Base-by-base conservation (phyloP, 176 grass and related monocot species). In the Oryza longistaminata region DNA sequence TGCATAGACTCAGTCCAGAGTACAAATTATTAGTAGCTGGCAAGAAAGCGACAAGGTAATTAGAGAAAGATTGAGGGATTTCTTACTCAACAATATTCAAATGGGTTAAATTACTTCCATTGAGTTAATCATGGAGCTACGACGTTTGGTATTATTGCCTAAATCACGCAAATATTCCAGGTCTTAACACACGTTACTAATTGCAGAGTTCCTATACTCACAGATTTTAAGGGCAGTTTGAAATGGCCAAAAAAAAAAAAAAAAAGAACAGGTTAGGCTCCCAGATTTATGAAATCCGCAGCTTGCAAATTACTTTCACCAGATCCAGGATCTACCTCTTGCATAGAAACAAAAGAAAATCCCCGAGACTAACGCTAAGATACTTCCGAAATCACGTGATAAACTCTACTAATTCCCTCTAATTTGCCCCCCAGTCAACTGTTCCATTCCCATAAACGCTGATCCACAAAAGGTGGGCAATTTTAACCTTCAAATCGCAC, bases 11-110 rank as follows among this genome's bases (percentile, higher is more conserved):
- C 34, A 62, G 81, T 87, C 50, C 64, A 80, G 61, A 70, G 68
- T 70, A 83, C 42, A 70, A 31, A 27, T 12, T 29, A 22, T 74
- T 74, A 70, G 37, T 64, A 74, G 70, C 40, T 84, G 75, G 69
- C 85, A 79, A 68, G 81, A 91, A 80, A 84, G 80, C 35, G 81
- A 84, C 80, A 75, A 70, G 17, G 75, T 75, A 11, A 83, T 83
- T 80, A 72, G 29, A 68, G 25, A 85, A 64, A 49, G 78, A 82
- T 64, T 19, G 19, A 34, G 26, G 8, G 13, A 40, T 13, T 68
- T 75, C 62, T 53, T 69, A 70, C 14, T 58, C 73, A 76, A 6
- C 62, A 70, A 77, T 33, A 78, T 78, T 42, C 9, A 75, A 78
- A 53, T 3, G 48, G 2, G 22, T 74, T 24, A 70, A 19, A 67